Conservation (phyloP, 2,329 filamentous ascomycete genomes). For the Cryphonectria naterciae region DNA sequence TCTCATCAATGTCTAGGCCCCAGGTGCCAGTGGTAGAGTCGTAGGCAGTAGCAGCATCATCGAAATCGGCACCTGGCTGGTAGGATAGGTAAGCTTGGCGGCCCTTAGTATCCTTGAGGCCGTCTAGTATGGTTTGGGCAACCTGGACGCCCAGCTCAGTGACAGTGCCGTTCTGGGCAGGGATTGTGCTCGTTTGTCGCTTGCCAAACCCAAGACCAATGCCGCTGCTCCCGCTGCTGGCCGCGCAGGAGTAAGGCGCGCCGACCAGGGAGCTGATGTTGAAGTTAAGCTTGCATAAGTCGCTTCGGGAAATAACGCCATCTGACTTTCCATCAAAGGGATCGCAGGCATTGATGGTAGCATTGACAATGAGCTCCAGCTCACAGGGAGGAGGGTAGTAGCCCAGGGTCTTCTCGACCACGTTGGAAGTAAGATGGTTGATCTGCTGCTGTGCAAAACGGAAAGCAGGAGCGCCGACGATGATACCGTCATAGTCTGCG, state of each 20-base stretch:
- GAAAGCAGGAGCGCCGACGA: slow-evolving; percentile 46
- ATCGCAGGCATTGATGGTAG: slow-evolving; percentile 56
- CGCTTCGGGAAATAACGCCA: slow-evolving; percentile 46
- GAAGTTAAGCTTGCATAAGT: slow-evolving; percentile 41
- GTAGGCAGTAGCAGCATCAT: slow-evolving; percentile 38
- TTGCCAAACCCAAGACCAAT: slow-evolving; percentile 30
- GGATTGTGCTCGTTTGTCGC: slow-evolving; percentile 29
- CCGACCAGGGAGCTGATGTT: slow-evolving; percentile 34
- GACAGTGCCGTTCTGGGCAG: slow-evolving; percentile 41
- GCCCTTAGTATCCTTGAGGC: slow-evolving; percentile 39
- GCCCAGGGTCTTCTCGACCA: slow-evolving; percentile 40
- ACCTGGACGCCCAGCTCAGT: slow-evolving; percentile 41
- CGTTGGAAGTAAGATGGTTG: slow-evolving; percentile 42
- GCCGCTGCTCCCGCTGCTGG: slow-evolving; percentile 33
- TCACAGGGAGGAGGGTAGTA: slow-evolving; percentile 45
- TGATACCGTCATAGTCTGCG: slow-evolving; percentile 55
- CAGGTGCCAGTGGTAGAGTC: slow-evolving; percentile 35
- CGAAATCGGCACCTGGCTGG: slow-evolving; percentile 39
- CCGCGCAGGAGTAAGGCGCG: slow-evolving; percentile 46
- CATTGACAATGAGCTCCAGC: slow-evolving; percentile 53
- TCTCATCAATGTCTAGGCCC: not conserved
- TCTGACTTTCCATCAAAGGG: slow-evolving; percentile 47
- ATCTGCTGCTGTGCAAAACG: slow-evolving; percentile 46
- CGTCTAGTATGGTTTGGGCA: slow-evolving; percentile 39
- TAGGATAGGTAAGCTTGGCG: slow-evolving; percentile 42